phyloP scores from a whole-genome alignment of 768 basidiomycete species.

The Termitomyces heimii region DNA sequence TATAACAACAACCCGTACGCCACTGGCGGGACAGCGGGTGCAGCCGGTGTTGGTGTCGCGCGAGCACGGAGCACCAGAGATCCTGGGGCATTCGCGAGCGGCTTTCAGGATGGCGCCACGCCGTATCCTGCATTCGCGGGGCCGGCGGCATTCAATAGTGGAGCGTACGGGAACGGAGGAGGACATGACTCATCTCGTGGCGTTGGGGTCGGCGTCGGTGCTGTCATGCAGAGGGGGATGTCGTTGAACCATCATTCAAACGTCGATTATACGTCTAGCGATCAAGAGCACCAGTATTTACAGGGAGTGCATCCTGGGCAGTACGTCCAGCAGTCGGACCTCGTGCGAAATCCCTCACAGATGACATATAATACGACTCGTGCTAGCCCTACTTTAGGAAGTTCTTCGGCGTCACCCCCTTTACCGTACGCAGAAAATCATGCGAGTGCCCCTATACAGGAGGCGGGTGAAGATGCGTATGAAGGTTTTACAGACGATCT shows the following conservation, averaged over 20 bases:
- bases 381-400: neutral
- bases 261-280: neutral
- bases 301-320: neutral
- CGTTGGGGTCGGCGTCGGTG: neutral
- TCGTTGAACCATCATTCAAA: slow-evolving; percentile 9
- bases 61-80: slow-evolving; percentile 29
- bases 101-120: slow-evolving; percentile 27
- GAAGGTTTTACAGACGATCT: slow-evolving; percentile 21
- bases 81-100: slow-evolving; percentile 23
- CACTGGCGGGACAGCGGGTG: slow-evolving; percentile 18
- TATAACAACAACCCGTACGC: slow-evolving; percentile 24
- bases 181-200: neutral
- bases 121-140: slow-evolving; percentile 36
- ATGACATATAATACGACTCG: neutral
- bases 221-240: slow-evolving; percentile 11
- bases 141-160: slow-evolving; percentile 12
- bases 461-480: slow-evolving; percentile 24
- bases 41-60: slow-evolving; percentile 38
- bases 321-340: neutral
- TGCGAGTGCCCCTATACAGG: neutral
- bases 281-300: neutral
- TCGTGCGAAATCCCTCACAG: neutral
- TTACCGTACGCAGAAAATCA: neutral
- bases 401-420: neutral
- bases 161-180: slow-evolving; percentile 10